Conservation (phyloP, 2,329 filamentous ascomycete species). For the Diaporthe eres region DNA sequence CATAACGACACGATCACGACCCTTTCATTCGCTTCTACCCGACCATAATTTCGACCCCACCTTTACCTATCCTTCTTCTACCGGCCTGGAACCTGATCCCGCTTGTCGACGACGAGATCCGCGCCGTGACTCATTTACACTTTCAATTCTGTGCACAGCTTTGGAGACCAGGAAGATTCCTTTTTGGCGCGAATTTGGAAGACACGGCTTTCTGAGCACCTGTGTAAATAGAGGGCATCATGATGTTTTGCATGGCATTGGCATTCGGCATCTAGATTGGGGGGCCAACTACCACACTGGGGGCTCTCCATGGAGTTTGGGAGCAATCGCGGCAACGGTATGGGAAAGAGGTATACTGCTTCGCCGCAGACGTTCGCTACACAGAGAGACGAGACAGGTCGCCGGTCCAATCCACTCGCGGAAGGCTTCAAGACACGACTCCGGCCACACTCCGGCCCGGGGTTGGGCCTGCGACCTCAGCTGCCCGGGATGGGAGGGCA, state of each 20-base stretch:
- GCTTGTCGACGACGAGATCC: constrained; percentile 35
- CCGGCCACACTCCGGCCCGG: constrained; percentile 37
- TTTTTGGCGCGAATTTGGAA: constrained; percentile 42
- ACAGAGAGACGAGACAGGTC: constrained; percentile 50
- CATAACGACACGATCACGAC: constrained; percentile 42
- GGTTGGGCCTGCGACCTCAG: constrained; percentile 42
- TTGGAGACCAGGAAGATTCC: constrained; percentile 41
- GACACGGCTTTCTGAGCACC: constrained; percentile 52
- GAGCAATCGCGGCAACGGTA: constrained; percentile 57
- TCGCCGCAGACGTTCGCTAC: constrained; percentile 62
- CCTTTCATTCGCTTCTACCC: constrained; percentile 38
- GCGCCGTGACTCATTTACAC: constrained; percentile 36
- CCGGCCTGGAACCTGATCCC: constrained; percentile 38
- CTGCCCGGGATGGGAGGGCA: constrained; percentile 49
- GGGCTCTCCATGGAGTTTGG: constrained; percentile 60
- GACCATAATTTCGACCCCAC: constrained; percentile 33
- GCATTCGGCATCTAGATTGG: constrained; percentile 64
- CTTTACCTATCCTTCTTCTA: constrained; percentile 36
- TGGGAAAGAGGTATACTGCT: constrained; percentile 51
- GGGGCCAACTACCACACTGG: constrained; percentile 49
- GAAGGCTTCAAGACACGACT: constrained; percentile 44
- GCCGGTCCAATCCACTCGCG: constrained; percentile 40
- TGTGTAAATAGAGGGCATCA: constrained; percentile 64
- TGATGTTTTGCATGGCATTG: constrained; percentile 64
- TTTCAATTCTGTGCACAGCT: constrained; percentile 43